Evolutionary conservation across 495 filamentous ascomycete genomes (phyloP), one percentile per base, ranked within the genome.

Genomic region (Aspergillus cavernicola): DNA sequence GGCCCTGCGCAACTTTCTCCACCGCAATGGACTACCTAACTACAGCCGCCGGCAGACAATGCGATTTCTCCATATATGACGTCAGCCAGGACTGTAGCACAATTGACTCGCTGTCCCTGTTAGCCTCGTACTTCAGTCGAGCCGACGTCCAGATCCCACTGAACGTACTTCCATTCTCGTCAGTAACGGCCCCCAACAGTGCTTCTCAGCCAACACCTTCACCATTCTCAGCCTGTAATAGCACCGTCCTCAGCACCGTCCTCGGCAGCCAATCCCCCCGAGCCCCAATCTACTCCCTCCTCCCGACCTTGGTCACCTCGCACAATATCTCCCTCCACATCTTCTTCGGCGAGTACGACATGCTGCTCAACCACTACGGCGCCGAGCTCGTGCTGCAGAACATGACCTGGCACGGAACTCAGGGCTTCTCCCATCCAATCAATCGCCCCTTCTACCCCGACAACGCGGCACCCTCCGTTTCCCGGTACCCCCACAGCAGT

Each of bases 351-450:
- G 66, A 74, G 33, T 57, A 64, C 58, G 72, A 75, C 54, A 63
- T 74, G 61, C 37, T 74, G 28, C 53, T 72, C 52, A 75, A 73
- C 33, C 68, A 74, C 55, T 42, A 69, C 23, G 74, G 72, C 7
- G 60, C 56, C 5, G 65, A 74, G 36, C 50, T 74, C 15, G 57
- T 54, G 9, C 58, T 75, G n/a, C 67, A 74, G 55, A 75, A 75
- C 42, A 74, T 77, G 72, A 73, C 58, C n/a, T 60, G 50, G 50
- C 32, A 51, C 6, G 66, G 67, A 10, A 59, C 48, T 3, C 67
- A 69, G 57, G 69, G 67, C 2, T 72, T 69, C 31, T 50, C 58
- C 5, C 15, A 43, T 11, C 55, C 54, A 13, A 63, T 65, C 2
- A 46, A 12, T 15, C 47, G 24, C 0, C 11, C 31, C 15, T 70